Percentiles rank a stretch among this genome's conserved stretches.
Conservation (phyloP, 1,284 basidiomycete genomes). For the Caloboletus firmus region DNA sequence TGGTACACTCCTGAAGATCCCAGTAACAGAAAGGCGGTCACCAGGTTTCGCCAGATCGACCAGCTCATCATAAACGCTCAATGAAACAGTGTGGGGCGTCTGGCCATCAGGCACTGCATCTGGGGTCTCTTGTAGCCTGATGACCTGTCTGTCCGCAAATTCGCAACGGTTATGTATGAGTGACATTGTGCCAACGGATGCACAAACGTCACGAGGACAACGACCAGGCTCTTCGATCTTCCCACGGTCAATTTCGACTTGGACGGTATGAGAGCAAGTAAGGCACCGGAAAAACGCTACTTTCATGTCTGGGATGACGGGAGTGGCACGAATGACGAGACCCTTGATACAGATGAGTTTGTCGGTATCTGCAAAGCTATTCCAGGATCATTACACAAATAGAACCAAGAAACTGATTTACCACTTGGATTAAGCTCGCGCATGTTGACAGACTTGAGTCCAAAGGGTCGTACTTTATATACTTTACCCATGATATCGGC, state of each 20-base stretch:
- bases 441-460: slow-evolving; percentile 84
- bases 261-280: slow-evolving; percentile 93
- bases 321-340: slow-evolving; percentile 94
- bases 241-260: slow-evolving; percentile 94
- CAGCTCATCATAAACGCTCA: slow-evolving; percentile 96
- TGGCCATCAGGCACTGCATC: slow-evolving; percentile 98
- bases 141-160: slow-evolving; percentile 94
- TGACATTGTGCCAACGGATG: slow-evolving; percentile 84
- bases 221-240: slow-evolving; percentile 90
- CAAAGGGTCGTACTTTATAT: slow-evolving; percentile 93
- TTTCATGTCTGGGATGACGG: slow-evolving; percentile 99
- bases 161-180: slow-evolving; percentile 97
- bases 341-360: slow-evolving; percentile 96
- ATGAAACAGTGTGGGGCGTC: slow-evolving; percentile 94
- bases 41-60: slow-evolving; percentile 95
- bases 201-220: slow-evolving; percentile 93
- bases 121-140: slow-evolving; percentile 95
- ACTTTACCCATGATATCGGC: slow-evolving; percentile 77
- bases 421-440: slow-evolving; percentile 87
- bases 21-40: slow-evolving; percentile 88
- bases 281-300: slow-evolving; percentile 97
- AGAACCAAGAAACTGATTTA: slow-evolving; percentile 35
- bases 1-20: slow-evolving; percentile 93
- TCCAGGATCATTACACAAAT: slow-evolving; percentile 1
- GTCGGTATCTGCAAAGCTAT: slow-evolving; percentile 76